Conservation (phyloP, 2,329 filamentous ascomycete species). For the Colletotrichum orchidophilum region DNA sequence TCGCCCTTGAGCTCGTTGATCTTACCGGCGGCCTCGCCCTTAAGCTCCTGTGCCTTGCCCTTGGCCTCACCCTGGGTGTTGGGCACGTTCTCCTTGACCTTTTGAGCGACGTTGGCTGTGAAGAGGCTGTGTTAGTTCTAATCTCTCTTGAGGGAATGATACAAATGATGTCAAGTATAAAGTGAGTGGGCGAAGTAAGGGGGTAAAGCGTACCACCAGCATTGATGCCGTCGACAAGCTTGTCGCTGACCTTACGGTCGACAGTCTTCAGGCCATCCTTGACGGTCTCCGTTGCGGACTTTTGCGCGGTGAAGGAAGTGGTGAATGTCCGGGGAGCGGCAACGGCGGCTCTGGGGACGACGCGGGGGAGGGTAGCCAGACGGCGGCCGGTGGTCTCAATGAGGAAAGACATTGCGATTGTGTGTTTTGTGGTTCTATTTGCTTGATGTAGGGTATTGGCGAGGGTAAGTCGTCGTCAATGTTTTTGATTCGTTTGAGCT, state of each 20-base stretch:
- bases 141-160: too few relatives aligned
- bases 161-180: not conserved
- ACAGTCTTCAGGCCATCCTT: slow-evolving; percentile 70
- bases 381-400: slow-evolving; percentile 56
- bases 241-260: slow-evolving; percentile 68
- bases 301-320: slow-evolving; percentile 54
- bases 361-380: slow-evolving; percentile 43
- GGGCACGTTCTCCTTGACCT: slow-evolving; percentile 57
- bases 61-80: slow-evolving; percentile 50
- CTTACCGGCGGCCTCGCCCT: slow-evolving; percentile 52
- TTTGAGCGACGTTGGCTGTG: slow-evolving; percentile 52
- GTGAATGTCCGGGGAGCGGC: slow-evolving; percentile 60
- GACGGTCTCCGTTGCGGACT: slow-evolving; percentile 61
- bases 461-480: not conserved
- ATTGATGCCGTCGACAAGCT: slow-evolving; percentile 70
- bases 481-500: slow-evolving; percentile 2
- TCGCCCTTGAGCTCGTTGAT: slow-evolving; percentile 47
- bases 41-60: slow-evolving; percentile 47
- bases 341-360: slow-evolving; percentile 49
- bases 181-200: not conserved
- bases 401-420: slow-evolving; percentile 61
- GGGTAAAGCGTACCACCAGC: slow-evolving; percentile 60
- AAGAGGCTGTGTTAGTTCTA: slow-evolving; percentile 18
- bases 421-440: slow-evolving; percentile 3
- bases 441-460: not conserved